Evolutionary conservation across 75 land plant genomes (phyloP).

Genomic region (Chamaecyparis obtusa): DNA sequence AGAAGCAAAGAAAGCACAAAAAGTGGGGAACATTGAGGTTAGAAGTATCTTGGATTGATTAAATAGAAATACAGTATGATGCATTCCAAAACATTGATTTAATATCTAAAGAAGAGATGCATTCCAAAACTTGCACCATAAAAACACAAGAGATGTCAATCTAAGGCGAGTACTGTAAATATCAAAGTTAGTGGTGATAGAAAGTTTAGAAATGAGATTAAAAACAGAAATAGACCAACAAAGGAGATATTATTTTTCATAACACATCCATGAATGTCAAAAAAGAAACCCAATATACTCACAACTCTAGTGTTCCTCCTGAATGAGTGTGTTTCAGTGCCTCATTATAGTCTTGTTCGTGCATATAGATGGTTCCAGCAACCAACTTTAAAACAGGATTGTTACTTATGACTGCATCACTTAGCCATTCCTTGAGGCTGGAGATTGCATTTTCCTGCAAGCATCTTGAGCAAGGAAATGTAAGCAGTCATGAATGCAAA

Average conservation of each 20-base stretch:
- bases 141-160: not conserved
- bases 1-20: not conserved
- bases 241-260: not conserved
- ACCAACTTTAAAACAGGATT: slow-evolving; percentile 71
- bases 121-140: not conserved
- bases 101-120: not conserved
- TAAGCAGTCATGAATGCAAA: not conserved
- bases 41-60: not conserved
- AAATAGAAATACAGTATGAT: not conserved
- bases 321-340: slow-evolving; percentile 92
- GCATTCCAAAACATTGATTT: not conserved
- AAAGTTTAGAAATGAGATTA: not conserved
- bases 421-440: slow-evolving; percentile 80
- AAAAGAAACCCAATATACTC: slow-evolving; percentile 21
- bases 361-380: slow-evolving; percentile 92
- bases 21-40: not conserved
- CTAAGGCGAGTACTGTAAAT: not conserved
- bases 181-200: not conserved
- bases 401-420: slow-evolving; percentile 81
- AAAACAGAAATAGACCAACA: not conserved
- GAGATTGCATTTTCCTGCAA: slow-evolving; percentile 71
- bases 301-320: slow-evolving; percentile 97
- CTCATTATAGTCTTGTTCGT: slow-evolving; percentile 96
- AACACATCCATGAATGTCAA: not conserved
- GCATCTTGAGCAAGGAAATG: slow-evolving; percentile 3